Conservation (phyloP, 2,329 filamentous ascomycete species). For the Cladorrhinum sp. region DNA sequence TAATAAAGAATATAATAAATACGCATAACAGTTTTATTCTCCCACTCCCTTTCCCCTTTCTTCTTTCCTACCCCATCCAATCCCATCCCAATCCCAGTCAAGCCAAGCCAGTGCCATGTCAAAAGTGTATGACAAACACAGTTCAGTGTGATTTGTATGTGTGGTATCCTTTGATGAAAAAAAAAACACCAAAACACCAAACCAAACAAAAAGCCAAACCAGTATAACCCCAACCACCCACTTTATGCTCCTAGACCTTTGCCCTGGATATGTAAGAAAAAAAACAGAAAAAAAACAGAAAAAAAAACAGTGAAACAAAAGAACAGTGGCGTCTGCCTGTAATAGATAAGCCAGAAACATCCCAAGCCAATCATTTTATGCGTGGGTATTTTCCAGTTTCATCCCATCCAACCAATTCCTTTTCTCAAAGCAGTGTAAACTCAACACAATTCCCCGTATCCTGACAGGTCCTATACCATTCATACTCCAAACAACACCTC, state of each 20-base stretch:
- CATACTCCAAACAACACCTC: neutral
- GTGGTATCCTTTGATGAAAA: neutral
- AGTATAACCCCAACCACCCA: neutral
- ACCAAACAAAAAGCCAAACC: slow-evolving; percentile 1
- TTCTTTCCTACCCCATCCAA: too few species aligned
- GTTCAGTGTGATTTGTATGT: neutral
- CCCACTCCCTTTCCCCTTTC: too few species aligned
- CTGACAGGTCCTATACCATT: too few species aligned
- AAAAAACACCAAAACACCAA: neutral
- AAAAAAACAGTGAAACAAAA: neutral
- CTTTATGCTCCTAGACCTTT: neutral
- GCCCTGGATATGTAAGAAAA: neutral
- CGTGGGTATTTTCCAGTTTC: neutral
- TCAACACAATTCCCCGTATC: too few species aligned
- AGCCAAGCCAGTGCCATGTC: neutral
- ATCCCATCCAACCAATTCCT: neutral
- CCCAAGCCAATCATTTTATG: neutral
- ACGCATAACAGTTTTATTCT: too few species aligned
- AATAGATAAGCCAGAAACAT: neutral
- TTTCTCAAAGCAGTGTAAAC: neutral
- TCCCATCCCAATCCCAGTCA: too few species aligned
- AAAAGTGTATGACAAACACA: neutral
- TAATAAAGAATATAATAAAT: too few species aligned
- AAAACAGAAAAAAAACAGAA: neutral
- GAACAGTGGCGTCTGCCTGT: neutral